Conservation (phyloP, 176 grass and related monocot species). For the Hyparrhenia diplandra region DNA sequence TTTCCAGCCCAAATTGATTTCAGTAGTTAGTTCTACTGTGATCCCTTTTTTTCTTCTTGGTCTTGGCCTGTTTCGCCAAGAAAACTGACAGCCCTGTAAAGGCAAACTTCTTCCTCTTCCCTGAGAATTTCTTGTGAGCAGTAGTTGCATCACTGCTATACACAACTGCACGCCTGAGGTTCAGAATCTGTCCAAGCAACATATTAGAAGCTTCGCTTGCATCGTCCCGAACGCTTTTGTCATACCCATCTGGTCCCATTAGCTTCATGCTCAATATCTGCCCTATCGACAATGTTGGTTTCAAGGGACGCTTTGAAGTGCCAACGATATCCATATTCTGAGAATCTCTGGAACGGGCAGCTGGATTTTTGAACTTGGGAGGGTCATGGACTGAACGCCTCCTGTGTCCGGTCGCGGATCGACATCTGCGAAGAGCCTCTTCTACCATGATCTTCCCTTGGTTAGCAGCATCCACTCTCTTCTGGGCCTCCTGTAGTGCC, state of each 20-base stretch:
- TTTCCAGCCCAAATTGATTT: background rate
- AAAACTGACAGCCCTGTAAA: constrained; percentile 64
- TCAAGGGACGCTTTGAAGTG: constrained; percentile 23
- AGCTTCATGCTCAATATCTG: constrained; percentile 95
- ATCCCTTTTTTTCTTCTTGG: constrained; percentile 64
- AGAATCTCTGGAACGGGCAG: constrained; percentile 20
- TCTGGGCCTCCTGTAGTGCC: constrained; percentile 56
- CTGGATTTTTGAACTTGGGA: constrained; percentile 60
- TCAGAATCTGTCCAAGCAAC: constrained; percentile 82
- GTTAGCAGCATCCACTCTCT: constrained; percentile 54
- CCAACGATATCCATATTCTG: constrained; percentile 21
- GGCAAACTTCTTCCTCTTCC: constrained; percentile 79
- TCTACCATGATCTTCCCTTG: constrained; percentile 49
- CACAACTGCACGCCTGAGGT: constrained; percentile 42
- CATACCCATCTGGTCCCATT: constrained; percentile 57
- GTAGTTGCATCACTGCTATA: constrained; percentile 15
- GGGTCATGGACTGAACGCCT: constrained; percentile 19
- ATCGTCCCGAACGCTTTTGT: constrained; percentile 36
- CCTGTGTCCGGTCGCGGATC: constrained; percentile 23
- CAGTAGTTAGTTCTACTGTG: background rate
- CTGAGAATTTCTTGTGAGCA: constrained; percentile 27
- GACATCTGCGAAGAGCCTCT: constrained; percentile 45
- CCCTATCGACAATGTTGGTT: constrained; percentile 67
- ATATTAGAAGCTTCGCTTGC: constrained; percentile 40
- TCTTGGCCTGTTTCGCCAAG: constrained; percentile 68